Evolutionary conservation across 192 early-diverging fungal genomes (phyloP), one percentile per base, ranked within the genome.

Genomic region (Coemansia sp.): DNA sequence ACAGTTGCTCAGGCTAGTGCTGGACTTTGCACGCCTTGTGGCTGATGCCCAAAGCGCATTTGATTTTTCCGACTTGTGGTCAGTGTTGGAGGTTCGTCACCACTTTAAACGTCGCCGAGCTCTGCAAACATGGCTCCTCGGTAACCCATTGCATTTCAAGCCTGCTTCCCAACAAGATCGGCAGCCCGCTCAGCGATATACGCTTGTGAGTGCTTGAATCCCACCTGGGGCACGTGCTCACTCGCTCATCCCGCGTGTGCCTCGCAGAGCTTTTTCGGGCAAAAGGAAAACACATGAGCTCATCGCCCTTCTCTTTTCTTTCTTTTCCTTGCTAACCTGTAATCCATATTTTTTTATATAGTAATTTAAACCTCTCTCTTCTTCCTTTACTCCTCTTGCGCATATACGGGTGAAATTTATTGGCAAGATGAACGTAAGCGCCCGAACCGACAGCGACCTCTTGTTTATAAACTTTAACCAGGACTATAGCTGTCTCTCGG

Each of bases 401-500:
- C 21, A 7, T 9, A 3, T 8, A 23, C 40, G 30, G 7, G 14
- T 58, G 57, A 16, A n/a, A 60, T 19, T 50, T 50, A 52, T 38
- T 21, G 30, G 5, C 46, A 72, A 65, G 62, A 93, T 91, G 91
- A 93, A 91, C 78, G 66, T 91, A 28, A 87, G 86, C 46, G 74
- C 77, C 23, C 86, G 84, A 66, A 79, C 78, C 33, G 86, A 78
- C 47, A 88, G 87, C 73, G 91, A 93, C 63, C 72, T 93, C n/a
- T 67, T 90, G 39, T 93, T 91, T 73, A 85, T 93, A 65, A 90
- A 93, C 76, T 93, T 93, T 57, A 93, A 93, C 85, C 92, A 93
- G 82, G 92, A 93, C 80, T 91, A 85, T 63, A 92, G 91, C 68
- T 98, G 96, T 80, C 86, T 98, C 26, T 94, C 95, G 63, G 94